Conservation (phyloP, 2,329 filamentous ascomycete species). For the Mollisiaceae sp. region DNA sequence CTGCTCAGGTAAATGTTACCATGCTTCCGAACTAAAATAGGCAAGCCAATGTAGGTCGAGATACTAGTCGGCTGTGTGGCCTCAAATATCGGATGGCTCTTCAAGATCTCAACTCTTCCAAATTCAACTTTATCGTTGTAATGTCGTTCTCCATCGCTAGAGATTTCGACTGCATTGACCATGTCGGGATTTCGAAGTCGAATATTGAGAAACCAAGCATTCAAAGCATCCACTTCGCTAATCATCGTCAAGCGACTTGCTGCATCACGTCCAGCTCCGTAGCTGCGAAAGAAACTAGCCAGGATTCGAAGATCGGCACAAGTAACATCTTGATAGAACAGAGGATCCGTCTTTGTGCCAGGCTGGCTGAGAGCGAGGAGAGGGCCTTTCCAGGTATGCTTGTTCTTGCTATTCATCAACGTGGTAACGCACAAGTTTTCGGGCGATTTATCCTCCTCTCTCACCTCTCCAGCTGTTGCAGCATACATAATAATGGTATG, state of each 20-base stretch:
- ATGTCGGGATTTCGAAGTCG: background rate
- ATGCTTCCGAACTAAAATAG: slow-evolving; percentile 11
- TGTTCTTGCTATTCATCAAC: slow-evolving; percentile 7
- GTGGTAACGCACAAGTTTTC: background rate
- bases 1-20: background rate
- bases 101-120: background rate
- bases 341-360: background rate
- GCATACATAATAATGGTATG: background rate
- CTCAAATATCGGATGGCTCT: slow-evolving; percentile 7
- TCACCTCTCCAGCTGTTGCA: background rate
- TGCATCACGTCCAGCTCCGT: background rate
- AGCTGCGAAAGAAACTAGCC: slow-evolving; percentile 1
- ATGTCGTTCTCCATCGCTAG: background rate
- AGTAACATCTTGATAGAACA: slow-evolving; percentile 3
- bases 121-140: background rate
- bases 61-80: slow-evolving; percentile 4
- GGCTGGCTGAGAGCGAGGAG: background rate
- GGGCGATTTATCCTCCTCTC: background rate
- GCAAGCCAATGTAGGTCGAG: slow-evolving; percentile 12
- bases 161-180: background rate
- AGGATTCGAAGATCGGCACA: background rate
- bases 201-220: background rate
- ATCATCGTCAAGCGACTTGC: background rate
- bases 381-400: slow-evolving; percentile 2
- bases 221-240: background rate